Evolutionary conservation across 768 basidiomycete genomes (phyloP).

Genomic region (Lactifluus hygrophoroides): DNA sequence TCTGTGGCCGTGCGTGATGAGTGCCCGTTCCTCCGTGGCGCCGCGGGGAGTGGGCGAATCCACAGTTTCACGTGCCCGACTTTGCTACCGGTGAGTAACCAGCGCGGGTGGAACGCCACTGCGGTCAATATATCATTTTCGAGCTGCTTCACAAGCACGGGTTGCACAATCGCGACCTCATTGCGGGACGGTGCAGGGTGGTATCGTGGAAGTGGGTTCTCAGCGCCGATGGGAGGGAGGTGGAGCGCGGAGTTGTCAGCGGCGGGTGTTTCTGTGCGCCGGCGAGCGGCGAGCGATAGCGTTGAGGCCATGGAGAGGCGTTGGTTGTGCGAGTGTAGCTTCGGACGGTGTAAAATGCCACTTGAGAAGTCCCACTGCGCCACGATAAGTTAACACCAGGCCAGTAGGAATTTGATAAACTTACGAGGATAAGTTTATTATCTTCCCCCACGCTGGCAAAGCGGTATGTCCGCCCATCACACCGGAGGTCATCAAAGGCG

Average conservation of each 20-base stretch:
- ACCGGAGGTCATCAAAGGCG: conserved; percentile 83
- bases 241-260: conserved; percentile 48
- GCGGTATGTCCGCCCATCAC: conserved; percentile 84
- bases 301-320: conserved; percentile 74
- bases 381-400: not conserved
- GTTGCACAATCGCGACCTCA: conserved; percentile 85
- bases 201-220: conserved; percentile 45
- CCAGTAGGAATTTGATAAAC: conserved; percentile 21
- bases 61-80: conserved; percentile 75
- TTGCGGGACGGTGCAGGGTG: conserved; percentile 88
- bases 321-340: conserved; percentile 60
- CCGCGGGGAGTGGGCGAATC: conserved; percentile 57
- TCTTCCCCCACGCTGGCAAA: conserved; percentile 97
- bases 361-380: conserved; percentile 90
- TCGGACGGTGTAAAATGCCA: conserved; percentile 83
- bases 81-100: conserved; percentile 72
- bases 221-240: conserved; percentile 39
- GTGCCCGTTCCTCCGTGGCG: conserved; percentile 13
- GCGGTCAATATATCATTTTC: conserved; percentile 72
- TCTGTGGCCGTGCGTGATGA: conserved; percentile 1
- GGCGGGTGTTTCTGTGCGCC: conserved; percentile 27
- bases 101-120: conserved; percentile 69
- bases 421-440: conserved; percentile 83
- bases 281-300: conserved; percentile 60
- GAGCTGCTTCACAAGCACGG: conserved; percentile 79